These are phyloP conservation scores for Ormosia emarginata DNA, from an alignment of 306 rosid species.

Conservation along the genomic window DNA sequence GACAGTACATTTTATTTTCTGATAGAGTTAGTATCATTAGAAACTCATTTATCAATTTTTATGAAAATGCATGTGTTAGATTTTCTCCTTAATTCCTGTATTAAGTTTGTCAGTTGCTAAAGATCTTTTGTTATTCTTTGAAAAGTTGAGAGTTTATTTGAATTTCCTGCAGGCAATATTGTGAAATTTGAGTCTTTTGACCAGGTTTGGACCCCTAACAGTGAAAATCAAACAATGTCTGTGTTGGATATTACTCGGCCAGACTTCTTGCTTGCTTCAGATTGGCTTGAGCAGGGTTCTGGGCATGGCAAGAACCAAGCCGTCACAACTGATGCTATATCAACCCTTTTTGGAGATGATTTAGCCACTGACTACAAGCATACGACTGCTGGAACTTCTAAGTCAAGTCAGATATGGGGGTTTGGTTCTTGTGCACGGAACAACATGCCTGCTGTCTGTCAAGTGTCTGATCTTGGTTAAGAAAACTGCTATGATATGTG, in stretches of 20 bases:
- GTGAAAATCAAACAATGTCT: conserved; percentile 41
- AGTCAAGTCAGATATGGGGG: conserved; percentile 47
- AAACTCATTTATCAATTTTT: not conserved
- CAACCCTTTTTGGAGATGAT: conserved; percentile 51
- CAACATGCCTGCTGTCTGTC: conserved; percentile 60
- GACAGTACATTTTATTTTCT: not conserved
- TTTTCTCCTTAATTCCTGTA: not conserved
- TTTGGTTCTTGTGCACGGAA: conserved; percentile 55
- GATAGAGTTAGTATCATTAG: not conserved
- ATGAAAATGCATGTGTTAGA: not conserved
- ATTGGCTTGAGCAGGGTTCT: conserved; percentile 54
- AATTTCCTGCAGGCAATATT: conserved; percentile 48
- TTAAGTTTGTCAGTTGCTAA: not conserved
- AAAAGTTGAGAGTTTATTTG: not conserved
- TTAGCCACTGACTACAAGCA: conserved; percentile 45
- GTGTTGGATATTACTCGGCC: conserved; percentile 36
- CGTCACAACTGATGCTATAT: conserved; percentile 31
- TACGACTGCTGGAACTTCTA: conserved; percentile 37
- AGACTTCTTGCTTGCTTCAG: conserved; percentile 63
- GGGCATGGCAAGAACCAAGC: conserved; percentile 37
- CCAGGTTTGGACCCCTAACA: conserved; percentile 37
- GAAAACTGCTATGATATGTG: conserved; percentile 31
- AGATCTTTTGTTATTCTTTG: not conserved
- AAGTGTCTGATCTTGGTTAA: conserved; percentile 55
- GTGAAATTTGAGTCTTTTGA: conserved; percentile 60